Percentiles rank a stretch among this genome's conserved stretches.
phyloP scores from a whole-genome alignment of 2,329 filamentous ascomycete genomes.

The Xylaria sp. region DNA sequence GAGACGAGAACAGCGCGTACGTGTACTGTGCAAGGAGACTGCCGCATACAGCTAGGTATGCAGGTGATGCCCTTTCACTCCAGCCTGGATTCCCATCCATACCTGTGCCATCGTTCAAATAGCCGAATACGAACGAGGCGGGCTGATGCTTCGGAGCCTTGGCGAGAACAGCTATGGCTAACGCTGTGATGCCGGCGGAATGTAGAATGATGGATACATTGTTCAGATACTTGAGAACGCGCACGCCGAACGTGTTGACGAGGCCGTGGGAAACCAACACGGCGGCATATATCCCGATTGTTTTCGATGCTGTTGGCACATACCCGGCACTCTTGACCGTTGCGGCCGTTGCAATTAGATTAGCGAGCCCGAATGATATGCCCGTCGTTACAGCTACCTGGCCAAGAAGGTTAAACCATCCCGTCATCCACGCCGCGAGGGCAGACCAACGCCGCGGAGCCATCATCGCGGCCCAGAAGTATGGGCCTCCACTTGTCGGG shows the following conservation, averaged over 20 bases:
- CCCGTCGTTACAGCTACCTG: conserved; percentile 57
- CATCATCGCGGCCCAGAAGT: conserved; percentile 70
- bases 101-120: conserved; percentile 65
- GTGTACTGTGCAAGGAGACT: conserved; percentile 63
- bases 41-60: conserved; percentile 66
- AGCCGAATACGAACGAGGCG: conserved; percentile 66
- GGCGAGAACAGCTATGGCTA: conserved; percentile 66
- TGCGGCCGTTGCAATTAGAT: conserved; percentile 53
- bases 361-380: conserved; percentile 56
- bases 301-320: conserved; percentile 57
- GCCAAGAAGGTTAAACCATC: conserved; percentile 57
- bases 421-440: conserved; percentile 55
- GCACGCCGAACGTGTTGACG: conserved; percentile 68
- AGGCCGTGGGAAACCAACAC: conserved; percentile 64
- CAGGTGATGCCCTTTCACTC: conserved; percentile 63
- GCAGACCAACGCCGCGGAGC: conserved; percentile 58
- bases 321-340: conserved; percentile 53
- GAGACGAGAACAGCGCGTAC: conserved; percentile 12
- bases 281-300: conserved; percentile 69
- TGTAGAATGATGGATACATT: conserved; percentile 67
- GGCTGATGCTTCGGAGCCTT: conserved; percentile 67
- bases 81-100: conserved; percentile 58
- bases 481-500: conserved; percentile 67
- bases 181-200: conserved; percentile 61
- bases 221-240: conserved; percentile 66